A percentile compares a stretch with the other conserved stretches of the same genome.
Evolutionary conservation across 306 rosid species (phyloP).

Genomic region (Carpinus fangiana): DNA sequence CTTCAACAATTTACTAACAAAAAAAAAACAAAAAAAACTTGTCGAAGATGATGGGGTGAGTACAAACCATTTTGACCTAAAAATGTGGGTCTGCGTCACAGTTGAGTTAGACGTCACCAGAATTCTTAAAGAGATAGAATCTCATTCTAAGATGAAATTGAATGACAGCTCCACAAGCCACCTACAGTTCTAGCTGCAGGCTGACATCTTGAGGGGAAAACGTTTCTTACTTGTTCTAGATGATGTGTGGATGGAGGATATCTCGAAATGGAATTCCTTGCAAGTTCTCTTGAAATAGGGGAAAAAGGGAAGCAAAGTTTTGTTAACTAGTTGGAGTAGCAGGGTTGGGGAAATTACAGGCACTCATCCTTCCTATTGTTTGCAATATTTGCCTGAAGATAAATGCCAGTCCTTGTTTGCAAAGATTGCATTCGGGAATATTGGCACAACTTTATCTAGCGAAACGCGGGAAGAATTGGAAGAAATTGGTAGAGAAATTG

Average conservation of each 20-base stretch:
- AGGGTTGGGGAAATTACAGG: background rate
- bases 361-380: background rate
- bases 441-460: too few species aligned
- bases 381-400: conserved; percentile 16
- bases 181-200: background rate
- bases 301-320: background rate
- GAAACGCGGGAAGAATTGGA: too few species aligned
- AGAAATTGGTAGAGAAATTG: too few species aligned
- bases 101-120: conserved; percentile 4
- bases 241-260: conserved; percentile 26
- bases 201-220: background rate
- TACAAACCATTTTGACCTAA: conserved; percentile 6
- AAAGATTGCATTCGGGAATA: background rate
- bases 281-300: background rate
- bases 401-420: conserved; percentile 27
- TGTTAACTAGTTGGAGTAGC: background rate
- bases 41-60: background rate
- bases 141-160: background rate
- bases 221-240: conserved; percentile 28
- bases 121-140: background rate
- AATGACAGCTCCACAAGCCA: background rate
- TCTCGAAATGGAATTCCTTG: conserved; percentile 11
- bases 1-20: too few species aligned
- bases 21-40: too few species aligned
- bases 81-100: conserved; percentile 22